Conservation (phyloP, 306 rosid genomes). For the Quercus suber region DNA sequence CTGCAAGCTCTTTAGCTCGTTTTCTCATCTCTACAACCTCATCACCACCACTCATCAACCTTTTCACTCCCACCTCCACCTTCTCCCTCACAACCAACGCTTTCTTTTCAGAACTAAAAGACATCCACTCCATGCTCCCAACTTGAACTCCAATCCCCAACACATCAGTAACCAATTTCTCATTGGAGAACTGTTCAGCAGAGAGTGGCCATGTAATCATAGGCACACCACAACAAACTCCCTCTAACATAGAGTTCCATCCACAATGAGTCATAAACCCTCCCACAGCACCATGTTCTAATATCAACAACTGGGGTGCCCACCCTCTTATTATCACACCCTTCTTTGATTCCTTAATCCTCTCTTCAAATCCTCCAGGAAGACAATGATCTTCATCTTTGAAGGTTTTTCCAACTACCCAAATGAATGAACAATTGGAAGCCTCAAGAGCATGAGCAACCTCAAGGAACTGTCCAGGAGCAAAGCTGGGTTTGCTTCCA, state of each 20-base stretch:
- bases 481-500: slow-evolving; percentile 45
- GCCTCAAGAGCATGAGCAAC: slow-evolving; percentile 62
- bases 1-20: slow-evolving; percentile 28
- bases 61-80: slow-evolving; percentile 48
- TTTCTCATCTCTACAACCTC: slow-evolving; percentile 48
- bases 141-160: slow-evolving; percentile 53
- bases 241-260: slow-evolving; percentile 74
- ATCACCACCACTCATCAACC: slow-evolving; percentile 44
- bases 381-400: slow-evolving; percentile 11
- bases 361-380: slow-evolving; percentile 47
- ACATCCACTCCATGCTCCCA: slow-evolving; percentile 62
- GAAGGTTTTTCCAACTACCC: slow-evolving; percentile 54
- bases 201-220: slow-evolving; percentile 73
- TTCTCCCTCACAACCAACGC: slow-evolving; percentile 41
- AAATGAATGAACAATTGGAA: slow-evolving; percentile 45
- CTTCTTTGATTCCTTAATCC: slow-evolving; percentile 33
- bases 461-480: slow-evolving; percentile 40
- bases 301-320: slow-evolving; percentile 65
- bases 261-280: slow-evolving; percentile 81
- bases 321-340: slow-evolving; percentile 63
- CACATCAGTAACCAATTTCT: slow-evolving; percentile 56
- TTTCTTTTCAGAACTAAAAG: slow-evolving; percentile 24
- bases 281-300: slow-evolving; percentile 51
- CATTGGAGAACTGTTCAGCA: slow-evolving; percentile 71
- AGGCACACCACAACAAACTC: slow-evolving; percentile 46